These are phyloP conservation scores for Mercurialis annua DNA, from an alignment of 345 rosid genomes.

Conservation along the genomic window DNA sequence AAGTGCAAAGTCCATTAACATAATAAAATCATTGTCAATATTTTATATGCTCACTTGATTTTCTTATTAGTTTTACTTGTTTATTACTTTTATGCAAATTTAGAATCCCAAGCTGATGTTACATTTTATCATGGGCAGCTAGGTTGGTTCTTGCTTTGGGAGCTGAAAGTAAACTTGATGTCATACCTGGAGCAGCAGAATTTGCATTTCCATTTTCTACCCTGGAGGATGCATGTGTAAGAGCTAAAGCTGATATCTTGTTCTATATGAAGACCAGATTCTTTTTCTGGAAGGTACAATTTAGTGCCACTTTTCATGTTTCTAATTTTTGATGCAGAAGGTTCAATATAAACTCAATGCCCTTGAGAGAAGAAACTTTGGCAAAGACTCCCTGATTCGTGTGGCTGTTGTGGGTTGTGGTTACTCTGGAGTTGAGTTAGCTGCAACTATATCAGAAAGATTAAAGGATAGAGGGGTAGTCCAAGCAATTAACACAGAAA, in stretches of 20 bases:
- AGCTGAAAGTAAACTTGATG: constrained; percentile 80
- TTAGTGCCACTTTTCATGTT: constrained; percentile 14
- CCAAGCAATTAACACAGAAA: constrained; percentile 70
- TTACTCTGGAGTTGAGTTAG: constrained; percentile 90
- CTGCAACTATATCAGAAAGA: constrained; percentile 92
- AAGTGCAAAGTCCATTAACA: not conserved
- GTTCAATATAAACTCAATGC: constrained; percentile 54
- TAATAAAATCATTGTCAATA: not conserved
- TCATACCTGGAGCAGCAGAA: constrained; percentile 84
- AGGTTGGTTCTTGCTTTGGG: constrained; percentile 99
- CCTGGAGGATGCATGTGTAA: constrained; percentile 80
- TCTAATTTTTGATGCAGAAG: constrained; percentile 47
- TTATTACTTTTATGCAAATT: not conserved
- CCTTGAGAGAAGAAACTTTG: constrained; percentile 70
- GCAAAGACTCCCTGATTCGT: constrained; percentile 44
- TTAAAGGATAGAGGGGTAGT: constrained; percentile 74
- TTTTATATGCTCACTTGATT: constrained; percentile 11
- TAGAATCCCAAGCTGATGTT: constrained; percentile 18
- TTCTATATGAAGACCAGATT: constrained; percentile 1
- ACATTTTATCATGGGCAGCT: constrained; percentile 64
- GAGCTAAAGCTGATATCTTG: constrained; percentile 21
- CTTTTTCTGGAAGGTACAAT: too few relatives aligned
- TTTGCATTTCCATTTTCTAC: constrained; percentile 86
- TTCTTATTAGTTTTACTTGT: not conserved
- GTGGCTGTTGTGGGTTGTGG: constrained; percentile 95